Evolutionary conservation across 2,329 filamentous ascomycete species (phyloP), one percentile per base, ranked within the genome.

Genomic region (Aplosporella prunicola): DNA sequence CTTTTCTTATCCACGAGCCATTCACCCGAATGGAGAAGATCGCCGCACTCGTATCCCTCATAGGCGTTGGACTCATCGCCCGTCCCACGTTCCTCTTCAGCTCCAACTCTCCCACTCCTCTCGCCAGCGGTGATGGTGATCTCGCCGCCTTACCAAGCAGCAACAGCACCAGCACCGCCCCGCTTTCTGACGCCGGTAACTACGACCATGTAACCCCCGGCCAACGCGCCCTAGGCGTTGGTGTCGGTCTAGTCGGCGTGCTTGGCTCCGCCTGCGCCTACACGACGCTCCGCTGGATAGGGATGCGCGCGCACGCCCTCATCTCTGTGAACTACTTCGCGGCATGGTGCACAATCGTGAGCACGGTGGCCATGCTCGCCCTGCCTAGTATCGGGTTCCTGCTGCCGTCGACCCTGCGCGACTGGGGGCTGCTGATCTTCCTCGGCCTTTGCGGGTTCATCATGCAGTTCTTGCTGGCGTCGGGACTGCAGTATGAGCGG

Each of bases 241-340:
- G 73, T 0, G 66, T 85, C 8, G 83, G 81, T 0, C 68, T 93
- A 29, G 39, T 93, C 0, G 86, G 87, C 2, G 86, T 93, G 0
- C 47, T 86, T 1, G 88, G 88, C 7, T 74, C 78, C 6, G 77
- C 83, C 0, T 73, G 73, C 3, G 84, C 85, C 6, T 87, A 79
- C 51, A 85, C 78, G 0, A 75, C 75, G 0, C 81, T 94, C 45
- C 72, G 86, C 11, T 77, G 80, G 59, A 89, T 94, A 43, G 87
- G 88, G 10, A 75, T 76, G 48, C 73, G 83, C 18, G 81, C 82
- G 0, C 85, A 93, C 53, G 76, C 87, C 0, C 66, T 94, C n/a
- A 77, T 93, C 40, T 82, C 76, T 2, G 84, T 93, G 39, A 93
- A 85, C 50, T 93, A 88, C 59, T 93, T 94, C 51, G 76, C 78